Evolutionary conservation across 805 yeast genomes (phyloP), one percentile per base, ranked within the genome.

Genomic region (Grigorovia yakushimaensis): DNA sequence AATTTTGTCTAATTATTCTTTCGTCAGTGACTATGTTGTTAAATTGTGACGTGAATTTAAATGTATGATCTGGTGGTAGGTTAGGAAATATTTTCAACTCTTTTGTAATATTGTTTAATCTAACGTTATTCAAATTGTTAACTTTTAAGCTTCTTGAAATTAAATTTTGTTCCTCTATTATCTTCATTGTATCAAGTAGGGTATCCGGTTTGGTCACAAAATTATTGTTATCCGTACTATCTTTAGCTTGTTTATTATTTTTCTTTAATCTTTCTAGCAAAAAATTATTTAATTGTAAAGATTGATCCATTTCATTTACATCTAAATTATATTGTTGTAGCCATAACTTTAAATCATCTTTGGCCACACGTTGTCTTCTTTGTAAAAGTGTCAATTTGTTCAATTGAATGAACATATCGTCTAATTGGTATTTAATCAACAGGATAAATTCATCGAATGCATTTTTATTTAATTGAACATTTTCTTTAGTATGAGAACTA

Each of bases 21-120:
- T 89, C 86, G 57, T 87, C 91, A 1, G 81, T 76, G 15, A 81
- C 66, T 19, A 81, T 71, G 21, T 77, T 70, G 47, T 81, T 73
- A 60, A 71, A 88, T 52, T 74, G 73, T 0, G 95, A 84, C 0
- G 96, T 84, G 47, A 81, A 76, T 63, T 78, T 80, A 61, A 84
- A 91, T 0, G 98, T 91, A 64, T 89, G 94, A 57, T 88, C 95
- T 0, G 98, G 96, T 1, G 98, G 98, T 24, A 91, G 72, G 11
- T 79, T 79, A 0, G 98, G 98, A 55, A 91, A 68, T 81, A 88
- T 94, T 7, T 86, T 73, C 49, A 17, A 24, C n/a, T 33, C 19
- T 10, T 41, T 41, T 4, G 27, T 24, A 5, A 41, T 27, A 24
- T 33, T 21, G 17, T 41, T 27, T 13, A 41, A 24, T 20, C 19